Evolutionary conservation across 495 filamentous ascomycete genomes (phyloP).

Genomic region (Mytilinidion resinicola): DNA sequence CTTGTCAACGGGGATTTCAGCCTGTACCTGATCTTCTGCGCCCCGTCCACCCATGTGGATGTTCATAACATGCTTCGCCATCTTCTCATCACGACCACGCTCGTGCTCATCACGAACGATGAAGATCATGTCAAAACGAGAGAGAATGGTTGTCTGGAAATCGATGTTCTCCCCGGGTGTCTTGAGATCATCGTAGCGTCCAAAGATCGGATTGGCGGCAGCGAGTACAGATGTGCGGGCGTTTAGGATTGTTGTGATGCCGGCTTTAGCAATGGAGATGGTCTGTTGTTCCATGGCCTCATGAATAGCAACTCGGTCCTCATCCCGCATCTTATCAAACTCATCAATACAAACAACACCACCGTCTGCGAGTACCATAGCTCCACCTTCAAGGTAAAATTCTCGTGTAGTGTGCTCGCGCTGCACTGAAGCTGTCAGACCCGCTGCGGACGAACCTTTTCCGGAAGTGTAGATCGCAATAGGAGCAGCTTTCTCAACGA

Average conservation of each 20-base stretch:
- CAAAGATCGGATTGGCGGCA: slow-evolving; percentile 96
- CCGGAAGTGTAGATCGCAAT: slow-evolving; percentile 99
- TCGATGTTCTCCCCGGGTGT: slow-evolving; percentile 98
- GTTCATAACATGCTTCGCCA: slow-evolving; percentile 95
- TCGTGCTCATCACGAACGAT: slow-evolving; percentile 96
- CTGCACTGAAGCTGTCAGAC: slow-evolving; percentile 96
- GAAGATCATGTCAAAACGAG: slow-evolving; percentile 99
- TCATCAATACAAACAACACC: slow-evolving; percentile 99
- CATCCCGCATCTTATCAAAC: slow-evolving; percentile 99
- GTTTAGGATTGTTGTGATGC: slow-evolving; percentile 98
- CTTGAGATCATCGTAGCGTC: slow-evolving; percentile 96
- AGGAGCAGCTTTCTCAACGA: slow-evolving; percentile 92
- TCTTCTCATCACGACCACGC: slow-evolving; percentile 79
- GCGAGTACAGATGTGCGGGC: slow-evolving; percentile 91
- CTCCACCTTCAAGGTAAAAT: slow-evolving; percentile 97
- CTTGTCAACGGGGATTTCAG: slow-evolving; percentile 87
- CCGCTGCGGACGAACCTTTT: slow-evolving; percentile 96
- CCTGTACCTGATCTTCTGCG: slow-evolving; percentile 72
- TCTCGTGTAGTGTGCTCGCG: slow-evolving; percentile 86
- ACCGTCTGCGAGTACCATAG: slow-evolving; percentile 97
- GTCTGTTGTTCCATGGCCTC: slow-evolving; percentile 99
- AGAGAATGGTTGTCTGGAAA: slow-evolving; percentile 98
- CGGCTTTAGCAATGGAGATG: slow-evolving; percentile 98
- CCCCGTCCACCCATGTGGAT: slow-evolving; percentile 92
- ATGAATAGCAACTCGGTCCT: slow-evolving; percentile 97